Evolutionary conservation across 805 yeast species (phyloP).

Genomic region (Brettanomyces bruxellensis): DNA sequence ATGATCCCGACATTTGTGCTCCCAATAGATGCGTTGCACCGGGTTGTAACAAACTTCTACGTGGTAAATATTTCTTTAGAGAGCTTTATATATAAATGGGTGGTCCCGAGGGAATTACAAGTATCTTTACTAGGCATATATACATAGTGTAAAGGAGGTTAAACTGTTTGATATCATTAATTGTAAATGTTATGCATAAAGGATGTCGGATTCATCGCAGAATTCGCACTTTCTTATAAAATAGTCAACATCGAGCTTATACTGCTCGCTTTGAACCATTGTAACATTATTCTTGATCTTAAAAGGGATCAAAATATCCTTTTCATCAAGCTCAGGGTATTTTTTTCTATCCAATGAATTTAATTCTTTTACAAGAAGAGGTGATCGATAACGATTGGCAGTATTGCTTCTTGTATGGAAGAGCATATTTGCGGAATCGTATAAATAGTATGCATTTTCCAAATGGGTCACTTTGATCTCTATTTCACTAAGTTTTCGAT

Average conservation of each 20-base stretch:
- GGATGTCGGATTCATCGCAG: conserved; percentile 7
- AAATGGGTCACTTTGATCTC: too few relatives aligned
- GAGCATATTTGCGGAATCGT: conserved; percentile 22
- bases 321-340: conserved; percentile 13
- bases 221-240: conserved; percentile 15
- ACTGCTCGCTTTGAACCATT: conserved; percentile 14
- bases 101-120: neutral
- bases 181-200: neutral
- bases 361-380: conserved; percentile 8
- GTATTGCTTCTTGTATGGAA: conserved; percentile 16
- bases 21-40: conserved; percentile 51
- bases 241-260: conserved; percentile 14
- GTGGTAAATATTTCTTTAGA: conserved; percentile 40
- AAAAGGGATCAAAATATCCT: conserved; percentile 12
- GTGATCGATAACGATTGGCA: conserved; percentile 13
- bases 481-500: too few relatives aligned
- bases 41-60: conserved; percentile 36
- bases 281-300: conserved; percentile 10
- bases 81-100: conserved; percentile 37
- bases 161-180: neutral
- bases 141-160: neutral
- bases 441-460: conserved; percentile 15
- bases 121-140: neutral
- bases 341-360: conserved; percentile 2
- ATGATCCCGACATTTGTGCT: conserved; percentile 38